Evolutionary conservation across 164 flowering plant species (phyloP), one percentile per base, ranked within the genome.

Genomic region (Sextonia rubra): DNA sequence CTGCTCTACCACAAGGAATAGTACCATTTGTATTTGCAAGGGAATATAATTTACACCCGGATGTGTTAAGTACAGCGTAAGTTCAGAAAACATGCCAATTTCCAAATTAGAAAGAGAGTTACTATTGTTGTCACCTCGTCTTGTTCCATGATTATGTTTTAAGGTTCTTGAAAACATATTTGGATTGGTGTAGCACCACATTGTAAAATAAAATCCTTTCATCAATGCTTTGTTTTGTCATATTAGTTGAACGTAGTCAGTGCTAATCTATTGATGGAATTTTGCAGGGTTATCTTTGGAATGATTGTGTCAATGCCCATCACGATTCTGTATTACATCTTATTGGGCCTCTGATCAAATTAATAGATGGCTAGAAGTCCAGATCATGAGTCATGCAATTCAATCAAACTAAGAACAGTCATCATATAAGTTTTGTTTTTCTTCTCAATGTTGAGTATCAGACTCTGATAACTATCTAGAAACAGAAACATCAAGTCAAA

Each of bases 21-120:
- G 84, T 82, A 7, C 85, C 87, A 17, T 84, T 82, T 64, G 83
- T 84, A 11, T 84, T 84, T 71, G 82, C 87, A 11, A 84, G 77
- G 55, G 85, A 84, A 70, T 84, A 84, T 75, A 79, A 81, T 75
- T 55, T 84, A 25, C 87, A 84, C 30, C 77, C 85, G 0, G 82
- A 75, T 30, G 74, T 84, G 3, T 66, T 82, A 8, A 84, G 87
- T 75, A 84, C 87, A 0, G 82, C 78, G 87, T 84, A 77, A 77
- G 87, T 76, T 18, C 23, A 14, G 12, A 2, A 15, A 4, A 27
- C 55, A 32, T 27, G 44, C 2, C 15, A 44, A 32, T 14, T 32
- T 20, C 30, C 37, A 30, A 62, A 62, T 37, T 37, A 62, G 12
- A 8, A 27, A 27, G 22, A 66, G 37, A 37, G 3, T 17, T 29